phyloP scores from a whole-genome alignment of 192 early-diverging fungal species.

The Backusella westeae region DNA sequence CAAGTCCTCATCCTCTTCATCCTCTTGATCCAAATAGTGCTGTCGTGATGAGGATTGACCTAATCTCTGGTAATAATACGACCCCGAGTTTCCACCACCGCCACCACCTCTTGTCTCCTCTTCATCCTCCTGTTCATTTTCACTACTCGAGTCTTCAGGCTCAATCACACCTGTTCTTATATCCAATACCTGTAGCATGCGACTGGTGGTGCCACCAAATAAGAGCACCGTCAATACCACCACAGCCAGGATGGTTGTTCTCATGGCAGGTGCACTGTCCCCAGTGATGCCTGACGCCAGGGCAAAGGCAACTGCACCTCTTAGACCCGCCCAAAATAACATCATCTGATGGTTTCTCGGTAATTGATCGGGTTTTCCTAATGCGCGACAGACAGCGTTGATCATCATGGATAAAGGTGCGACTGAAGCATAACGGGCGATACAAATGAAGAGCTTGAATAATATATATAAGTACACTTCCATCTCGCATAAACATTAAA shows the following conservation, averaged over 20 bases:
- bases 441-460: conserved; percentile 70
- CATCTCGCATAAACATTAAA: neutral
- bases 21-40: conserved; percentile 2
- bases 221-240: conserved; percentile 89
- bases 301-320: conserved; percentile 97
- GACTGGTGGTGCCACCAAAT: conserved; percentile 89
- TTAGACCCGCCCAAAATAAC: conserved; percentile 94
- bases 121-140: conserved; percentile 39
- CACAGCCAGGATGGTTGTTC: conserved; percentile 88
- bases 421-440: conserved; percentile 85
- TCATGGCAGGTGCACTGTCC: conserved; percentile 67
- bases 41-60: conserved; percentile 1
- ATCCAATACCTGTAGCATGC: conserved; percentile 72
- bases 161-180: conserved; percentile 75
- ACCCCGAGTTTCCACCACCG: neutral
- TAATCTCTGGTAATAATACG: neutral
- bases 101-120: neutral
- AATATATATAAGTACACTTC: neutral
- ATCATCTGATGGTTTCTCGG: conserved; percentile 80
- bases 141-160: conserved; percentile 39
- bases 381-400: conserved; percentile 64
- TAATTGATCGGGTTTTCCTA: conserved; percentile 48
- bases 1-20: neutral
- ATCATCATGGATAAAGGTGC: conserved; percentile 82
- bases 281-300: conserved; percentile 80